phyloP scores from a whole-genome alignment of 2,329 filamentous ascomycete genomes.

The Chaetothyriales sp. region DNA sequence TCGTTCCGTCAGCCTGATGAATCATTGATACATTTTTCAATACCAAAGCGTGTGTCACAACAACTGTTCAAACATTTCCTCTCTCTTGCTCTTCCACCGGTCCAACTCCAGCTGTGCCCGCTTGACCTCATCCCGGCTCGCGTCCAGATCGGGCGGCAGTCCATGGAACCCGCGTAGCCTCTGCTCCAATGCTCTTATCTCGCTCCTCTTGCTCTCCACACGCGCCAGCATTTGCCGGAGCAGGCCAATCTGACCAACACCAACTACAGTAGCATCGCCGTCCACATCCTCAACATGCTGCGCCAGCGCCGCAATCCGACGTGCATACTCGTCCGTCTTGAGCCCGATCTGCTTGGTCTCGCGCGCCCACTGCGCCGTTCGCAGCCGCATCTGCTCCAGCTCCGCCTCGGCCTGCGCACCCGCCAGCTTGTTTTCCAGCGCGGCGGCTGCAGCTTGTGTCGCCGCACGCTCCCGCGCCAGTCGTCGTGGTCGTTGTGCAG shows the following conservation, averaged over 20 bases:
- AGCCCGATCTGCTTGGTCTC: slow-evolving; percentile 50
- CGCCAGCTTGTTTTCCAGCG: slow-evolving; percentile 18
- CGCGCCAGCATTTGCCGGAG: slow-evolving; percentile 37
- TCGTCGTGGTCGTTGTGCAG: no score
- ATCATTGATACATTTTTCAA: background rate
- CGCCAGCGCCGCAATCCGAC: slow-evolving; percentile 34
- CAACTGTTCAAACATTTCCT: slow-evolving; percentile 55
- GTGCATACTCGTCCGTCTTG: slow-evolving; percentile 52
- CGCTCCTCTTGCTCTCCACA: slow-evolving; percentile 39
- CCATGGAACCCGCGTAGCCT: slow-evolving; percentile 54
- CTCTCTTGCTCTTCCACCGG: slow-evolving; percentile 46
- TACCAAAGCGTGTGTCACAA: background rate
- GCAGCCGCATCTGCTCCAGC: background rate
- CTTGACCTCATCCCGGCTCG: slow-evolving; percentile 57
- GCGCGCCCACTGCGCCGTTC: slow-evolving; percentile 57
- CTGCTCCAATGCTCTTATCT: slow-evolving; percentile 39
- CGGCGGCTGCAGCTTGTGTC: slow-evolving; percentile 26
- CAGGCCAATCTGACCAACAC: slow-evolving; percentile 13
- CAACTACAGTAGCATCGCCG: background rate
- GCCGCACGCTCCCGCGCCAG: slow-evolving; percentile 28
- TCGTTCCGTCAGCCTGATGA: no score
- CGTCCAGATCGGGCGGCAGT: slow-evolving; percentile 54
- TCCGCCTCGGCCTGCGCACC: slow-evolving; percentile 16
- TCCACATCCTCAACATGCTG: slow-evolving; percentile 13
- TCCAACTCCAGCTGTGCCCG: slow-evolving; percentile 49